A percentile compares a stretch with the other conserved stretches of the same genome.
phyloP scores from a whole-genome alignment of 2,329 filamentous ascomycete species.

The Colletotrichum abscissum region DNA sequence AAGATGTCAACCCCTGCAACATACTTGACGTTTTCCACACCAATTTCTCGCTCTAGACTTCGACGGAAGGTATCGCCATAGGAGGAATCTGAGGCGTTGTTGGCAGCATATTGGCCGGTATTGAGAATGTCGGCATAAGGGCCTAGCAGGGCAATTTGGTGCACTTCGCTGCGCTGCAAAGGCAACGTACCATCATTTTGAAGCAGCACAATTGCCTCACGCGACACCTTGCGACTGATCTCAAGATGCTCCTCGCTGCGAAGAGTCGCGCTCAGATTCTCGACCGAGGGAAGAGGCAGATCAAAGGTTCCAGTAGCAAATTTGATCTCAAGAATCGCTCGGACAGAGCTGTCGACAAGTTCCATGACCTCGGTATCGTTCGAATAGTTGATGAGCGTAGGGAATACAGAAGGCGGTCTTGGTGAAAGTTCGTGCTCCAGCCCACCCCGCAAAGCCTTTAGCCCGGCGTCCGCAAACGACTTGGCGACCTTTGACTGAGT shows the following conservation, averaged over 20 bases:
- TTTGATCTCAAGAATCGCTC: conserved; percentile 43
- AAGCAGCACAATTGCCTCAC: conserved; percentile 39
- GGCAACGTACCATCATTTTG: conserved; percentile 38
- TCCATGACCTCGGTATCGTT: conserved; percentile 38
- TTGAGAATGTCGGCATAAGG: conserved; percentile 39
- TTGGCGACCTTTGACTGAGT: conserved; percentile 42
- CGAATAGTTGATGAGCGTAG: conserved; percentile 37
- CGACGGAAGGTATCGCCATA: conserved; percentile 38
- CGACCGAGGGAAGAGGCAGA: conserved; percentile 38
- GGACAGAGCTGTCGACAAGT: conserved; percentile 42
- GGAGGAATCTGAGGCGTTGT: conserved; percentile 36
- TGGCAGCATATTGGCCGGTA: conserved; percentile 37
- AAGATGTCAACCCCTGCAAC: conserved; percentile 34
- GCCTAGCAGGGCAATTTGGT: conserved; percentile 37
- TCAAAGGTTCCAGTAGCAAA: conserved; percentile 44
- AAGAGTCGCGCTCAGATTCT: conserved; percentile 32
- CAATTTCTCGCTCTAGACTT: conserved; percentile 37
- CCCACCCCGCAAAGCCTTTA: conserved; percentile 42
- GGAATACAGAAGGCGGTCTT: conserved; percentile 38
- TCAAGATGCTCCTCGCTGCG: conserved; percentile 35
- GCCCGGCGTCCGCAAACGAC: conserved; percentile 41
- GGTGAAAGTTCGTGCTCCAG: conserved; percentile 44
- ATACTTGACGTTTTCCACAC: conserved; percentile 38
- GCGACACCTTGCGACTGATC: conserved; percentile 36
- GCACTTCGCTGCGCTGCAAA: not conserved